Conservation (phyloP, 202 grass and related monocot species). For the Schoenoplectus triqueter region DNA sequence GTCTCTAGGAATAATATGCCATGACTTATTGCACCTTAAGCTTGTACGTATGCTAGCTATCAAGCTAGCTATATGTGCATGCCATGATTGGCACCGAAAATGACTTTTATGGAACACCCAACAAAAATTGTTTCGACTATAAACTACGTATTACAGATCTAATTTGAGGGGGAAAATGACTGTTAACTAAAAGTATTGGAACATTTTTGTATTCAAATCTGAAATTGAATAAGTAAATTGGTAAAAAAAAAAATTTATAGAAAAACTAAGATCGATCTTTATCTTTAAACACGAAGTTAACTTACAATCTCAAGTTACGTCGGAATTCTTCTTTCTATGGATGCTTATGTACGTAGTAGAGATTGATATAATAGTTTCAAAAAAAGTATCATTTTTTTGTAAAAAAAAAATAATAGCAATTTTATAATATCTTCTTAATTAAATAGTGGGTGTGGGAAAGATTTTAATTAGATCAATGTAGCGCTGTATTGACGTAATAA, state of each 20-base stretch:
- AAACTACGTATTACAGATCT: neutral
- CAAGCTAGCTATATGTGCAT: neutral
- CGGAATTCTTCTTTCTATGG: too few relatives aligned
- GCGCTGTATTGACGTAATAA: too few relatives aligned
- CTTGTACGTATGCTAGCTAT: neutral
- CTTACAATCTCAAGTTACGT: too few relatives aligned
- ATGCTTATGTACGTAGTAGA: too few relatives aligned
- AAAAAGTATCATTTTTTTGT: too few relatives aligned
- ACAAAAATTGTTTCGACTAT: neutral
- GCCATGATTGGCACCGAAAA: constrained; percentile 5
- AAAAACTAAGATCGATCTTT: too few relatives aligned
- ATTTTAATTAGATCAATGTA: too few relatives aligned
- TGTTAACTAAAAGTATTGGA: neutral
- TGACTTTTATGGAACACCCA: neutral
- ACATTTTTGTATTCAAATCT: neutral
- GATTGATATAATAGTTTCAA: too few relatives aligned
- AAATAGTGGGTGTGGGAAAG: too few relatives aligned
- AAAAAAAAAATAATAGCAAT: too few relatives aligned
- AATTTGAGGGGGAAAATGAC: neutral
- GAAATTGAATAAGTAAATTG: neutral
- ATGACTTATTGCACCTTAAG: neutral
- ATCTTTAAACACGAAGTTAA: too few relatives aligned
- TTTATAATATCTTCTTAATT: too few relatives aligned
- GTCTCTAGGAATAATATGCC: neutral
- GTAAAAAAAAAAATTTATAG: neutral